Evolutionary conservation across 2,329 filamentous ascomycete species (phyloP).

Genomic region (Metarhizium anisopliae): DNA sequence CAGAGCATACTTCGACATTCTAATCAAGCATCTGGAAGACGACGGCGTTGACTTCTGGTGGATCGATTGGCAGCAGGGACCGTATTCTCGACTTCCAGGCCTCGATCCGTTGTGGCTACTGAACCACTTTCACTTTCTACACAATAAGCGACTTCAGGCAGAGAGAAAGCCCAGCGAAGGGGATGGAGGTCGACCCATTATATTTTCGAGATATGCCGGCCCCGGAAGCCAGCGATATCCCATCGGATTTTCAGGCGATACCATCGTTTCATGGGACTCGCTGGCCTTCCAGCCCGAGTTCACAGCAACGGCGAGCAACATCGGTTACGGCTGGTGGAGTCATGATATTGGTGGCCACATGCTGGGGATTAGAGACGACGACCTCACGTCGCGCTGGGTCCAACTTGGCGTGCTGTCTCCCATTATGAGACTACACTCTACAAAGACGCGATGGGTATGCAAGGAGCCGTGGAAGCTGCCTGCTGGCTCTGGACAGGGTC

Average conservation of each 20-base stretch:
- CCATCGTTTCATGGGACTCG: constrained; percentile 49
- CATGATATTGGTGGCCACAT: constrained; percentile 61
- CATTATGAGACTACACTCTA: constrained; percentile 51
- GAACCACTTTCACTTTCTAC: constrained; percentile 56
- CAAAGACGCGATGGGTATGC: constrained; percentile 46
- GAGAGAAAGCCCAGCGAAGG: constrained; percentile 14
- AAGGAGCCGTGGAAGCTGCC: constrained; percentile 51
- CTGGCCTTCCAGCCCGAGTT: constrained; percentile 58
- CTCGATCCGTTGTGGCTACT: constrained; percentile 56
- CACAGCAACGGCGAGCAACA: constrained; percentile 56
- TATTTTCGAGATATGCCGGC: constrained; percentile 53
- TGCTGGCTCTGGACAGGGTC: constrained; percentile 32
- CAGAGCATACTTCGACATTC: constrained; percentile 47
- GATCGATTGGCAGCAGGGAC: constrained; percentile 60
- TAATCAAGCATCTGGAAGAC: constrained; percentile 46
- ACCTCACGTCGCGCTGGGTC: constrained; percentile 51
- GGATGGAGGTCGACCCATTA: constrained; percentile 29
- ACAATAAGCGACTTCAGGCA: constrained; percentile 31
- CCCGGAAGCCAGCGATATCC: constrained; percentile 56
- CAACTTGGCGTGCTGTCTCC: constrained; percentile 54
- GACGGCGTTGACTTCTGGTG: constrained; percentile 56
- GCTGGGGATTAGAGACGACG: constrained; percentile 44
- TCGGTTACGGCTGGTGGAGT: constrained; percentile 61
- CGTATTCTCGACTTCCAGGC: constrained; percentile 42
- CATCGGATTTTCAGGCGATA: constrained; percentile 56